Percentiles rank a stretch among this genome's conserved stretches.
phyloP scores from a whole-genome alignment of 768 basidiomycete species.

The Mycena vitilis region DNA sequence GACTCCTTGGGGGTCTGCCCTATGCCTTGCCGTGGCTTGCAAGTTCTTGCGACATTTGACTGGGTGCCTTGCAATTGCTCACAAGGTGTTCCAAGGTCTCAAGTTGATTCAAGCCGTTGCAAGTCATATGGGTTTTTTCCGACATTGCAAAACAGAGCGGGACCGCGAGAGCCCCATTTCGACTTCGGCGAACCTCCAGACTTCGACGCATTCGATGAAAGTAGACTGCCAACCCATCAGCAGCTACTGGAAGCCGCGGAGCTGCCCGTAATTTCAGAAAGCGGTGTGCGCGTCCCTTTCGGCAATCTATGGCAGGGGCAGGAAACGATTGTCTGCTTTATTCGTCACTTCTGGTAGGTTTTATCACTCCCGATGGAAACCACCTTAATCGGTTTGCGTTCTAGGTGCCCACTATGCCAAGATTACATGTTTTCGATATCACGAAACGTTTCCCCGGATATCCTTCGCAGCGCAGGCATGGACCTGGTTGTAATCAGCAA shows the following conservation, averaged over 20 bases:
- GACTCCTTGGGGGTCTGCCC: too few relatives aligned
- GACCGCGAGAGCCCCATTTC: conserved; percentile 29
- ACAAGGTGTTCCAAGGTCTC: too few relatives aligned
- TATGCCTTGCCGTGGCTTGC: too few relatives aligned
- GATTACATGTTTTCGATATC: conserved; percentile 77
- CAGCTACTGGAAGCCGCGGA: conserved; percentile 52
- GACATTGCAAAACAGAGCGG: background rate
- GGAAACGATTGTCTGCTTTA: conserved; percentile 73
- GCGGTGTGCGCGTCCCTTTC: conserved; percentile 65
- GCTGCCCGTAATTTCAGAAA: conserved; percentile 64
- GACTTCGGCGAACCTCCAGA: conserved; percentile 31
- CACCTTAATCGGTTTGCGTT: background rate
- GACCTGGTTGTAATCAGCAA: conserved; percentile 73
- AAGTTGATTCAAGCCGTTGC: too few relatives aligned
- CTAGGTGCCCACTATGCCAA: conserved; percentile 67
- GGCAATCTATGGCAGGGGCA: conserved; percentile 61
- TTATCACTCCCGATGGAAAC: background rate
- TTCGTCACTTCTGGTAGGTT: conserved; percentile 69
- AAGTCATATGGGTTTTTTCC: too few relatives aligned
- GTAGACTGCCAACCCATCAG: conserved; percentile 21
- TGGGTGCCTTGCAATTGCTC: too few relatives aligned
- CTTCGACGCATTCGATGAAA: conserved; percentile 26
- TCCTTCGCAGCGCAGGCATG: conserved; percentile 61
- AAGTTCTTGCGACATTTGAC: too few relatives aligned
- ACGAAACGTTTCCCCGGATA: conserved; percentile 58